Conservation (phyloP, 2,329 filamentous ascomycete species). For the Neonectria faginata region DNA sequence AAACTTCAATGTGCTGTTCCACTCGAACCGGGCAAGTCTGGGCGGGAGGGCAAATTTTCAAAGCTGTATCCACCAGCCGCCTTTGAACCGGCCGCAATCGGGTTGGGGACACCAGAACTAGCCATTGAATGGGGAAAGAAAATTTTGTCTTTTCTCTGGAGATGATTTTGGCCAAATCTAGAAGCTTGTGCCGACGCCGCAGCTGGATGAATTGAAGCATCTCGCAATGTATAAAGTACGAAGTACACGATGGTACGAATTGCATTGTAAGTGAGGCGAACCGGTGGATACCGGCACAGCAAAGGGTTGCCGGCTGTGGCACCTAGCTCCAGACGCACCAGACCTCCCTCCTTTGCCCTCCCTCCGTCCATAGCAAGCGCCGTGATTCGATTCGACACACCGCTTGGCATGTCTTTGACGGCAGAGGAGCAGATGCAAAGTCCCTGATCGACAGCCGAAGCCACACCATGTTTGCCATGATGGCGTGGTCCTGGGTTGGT, state of each 20-base stretch:
- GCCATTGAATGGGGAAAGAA: constrained; percentile 1
- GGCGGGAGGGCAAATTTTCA: constrained; percentile 12
- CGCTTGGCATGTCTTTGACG: constrained; percentile 41
- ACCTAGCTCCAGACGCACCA: neutral
- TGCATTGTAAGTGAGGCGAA: constrained; percentile 24
- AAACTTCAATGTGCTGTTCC: constrained; percentile 3
- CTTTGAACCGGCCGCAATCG: constrained; percentile 19
- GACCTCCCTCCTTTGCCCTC: too few species aligned
- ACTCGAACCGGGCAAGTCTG: constrained; percentile 14
- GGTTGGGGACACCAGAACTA: constrained; percentile 11
- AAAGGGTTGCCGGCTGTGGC: neutral
- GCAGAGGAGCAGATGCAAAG: constrained; percentile 27
- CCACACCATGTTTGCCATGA: constrained; percentile 18
- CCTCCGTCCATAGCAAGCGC: neutral
- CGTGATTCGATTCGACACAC: constrained; percentile 29
- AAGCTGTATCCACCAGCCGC: constrained; percentile 7
- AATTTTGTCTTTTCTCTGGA: neutral
- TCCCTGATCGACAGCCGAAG: constrained; percentile 43
- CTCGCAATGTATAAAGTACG: neutral
- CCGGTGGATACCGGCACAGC: constrained; percentile 14
- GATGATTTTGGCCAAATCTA: neutral
- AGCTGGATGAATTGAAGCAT: neutral
- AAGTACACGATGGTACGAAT: constrained; percentile 3
- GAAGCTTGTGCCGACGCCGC: constrained; percentile 1
- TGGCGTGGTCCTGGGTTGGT: constrained; percentile 22